Evolutionary conservation across 352 stramenopile species (phyloP).

Genomic region (Globisporangium canariense): DNA sequence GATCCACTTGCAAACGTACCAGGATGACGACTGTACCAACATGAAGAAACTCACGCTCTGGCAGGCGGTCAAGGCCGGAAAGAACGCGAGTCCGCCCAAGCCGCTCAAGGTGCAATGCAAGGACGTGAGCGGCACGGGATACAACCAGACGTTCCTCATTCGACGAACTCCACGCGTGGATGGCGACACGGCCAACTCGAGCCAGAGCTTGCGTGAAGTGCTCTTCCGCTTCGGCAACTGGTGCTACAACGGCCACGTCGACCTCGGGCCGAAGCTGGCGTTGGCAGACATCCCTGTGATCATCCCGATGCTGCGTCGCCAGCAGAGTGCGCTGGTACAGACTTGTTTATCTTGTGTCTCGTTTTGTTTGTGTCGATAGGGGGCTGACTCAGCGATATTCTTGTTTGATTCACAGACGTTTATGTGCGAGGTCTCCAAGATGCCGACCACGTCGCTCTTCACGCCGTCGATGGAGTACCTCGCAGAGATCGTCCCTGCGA

Average conservation of each 20-base stretch:
- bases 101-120: conserved; percentile 84
- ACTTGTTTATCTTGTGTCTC: background rate
- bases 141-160: conserved; percentile 87
- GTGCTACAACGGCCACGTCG: conserved; percentile 93
- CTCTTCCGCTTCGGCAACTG: conserved; percentile 94
- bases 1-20: conserved; percentile 82
- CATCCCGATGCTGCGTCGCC: conserved; percentile 91
- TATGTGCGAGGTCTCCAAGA: conserved; percentile 90
- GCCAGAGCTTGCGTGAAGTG: conserved; percentile 81
- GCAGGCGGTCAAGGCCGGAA: conserved; percentile 65
- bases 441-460: conserved; percentile 88
- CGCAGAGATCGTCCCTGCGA: conserved; percentile 64
- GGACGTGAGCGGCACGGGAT: conserved; percentile 72
- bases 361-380: background rate
- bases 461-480: conserved; percentile 86
- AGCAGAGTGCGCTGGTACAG: conserved; percentile 87
- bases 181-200: conserved; percentile 12
- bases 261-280: conserved; percentile 87
- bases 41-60: conserved; percentile 93
- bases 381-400: background rate
- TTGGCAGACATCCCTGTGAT: conserved; percentile 91
- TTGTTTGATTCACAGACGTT: conserved; percentile 55
- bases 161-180: conserved; percentile 49
- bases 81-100: conserved; percentile 62
- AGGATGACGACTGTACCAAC: conserved; percentile 73